phyloP scores from a whole-genome alignment of 768 basidiomycete species.

The Neoboletus magnificus region DNA sequence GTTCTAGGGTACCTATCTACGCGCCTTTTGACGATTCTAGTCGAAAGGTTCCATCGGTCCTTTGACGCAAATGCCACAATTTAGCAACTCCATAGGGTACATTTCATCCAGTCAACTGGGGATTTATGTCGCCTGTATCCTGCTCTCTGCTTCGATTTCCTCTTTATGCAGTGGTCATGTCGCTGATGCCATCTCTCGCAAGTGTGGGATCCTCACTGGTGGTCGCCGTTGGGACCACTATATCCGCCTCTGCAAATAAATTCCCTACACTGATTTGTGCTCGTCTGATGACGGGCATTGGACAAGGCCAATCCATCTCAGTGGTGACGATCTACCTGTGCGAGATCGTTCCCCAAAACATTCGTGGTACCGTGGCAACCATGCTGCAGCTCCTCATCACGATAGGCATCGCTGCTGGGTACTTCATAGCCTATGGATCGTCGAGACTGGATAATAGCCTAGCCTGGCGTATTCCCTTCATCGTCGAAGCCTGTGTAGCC shows the following conservation, averaged over 20 bases:
- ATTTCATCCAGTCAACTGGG: conserved; percentile 40
- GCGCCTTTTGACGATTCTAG: background rate
- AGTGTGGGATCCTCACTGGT: conserved; percentile 42
- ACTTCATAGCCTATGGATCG: conserved; percentile 25
- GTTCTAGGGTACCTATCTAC: background rate
- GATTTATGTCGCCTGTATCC: conserved; percentile 42
- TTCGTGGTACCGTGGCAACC: conserved; percentile 40
- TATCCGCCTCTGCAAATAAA: conserved; percentile 36
- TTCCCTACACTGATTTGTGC: conserved; percentile 42
- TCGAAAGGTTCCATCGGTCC: conserved; percentile 38
- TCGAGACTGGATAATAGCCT: conserved; percentile 21
- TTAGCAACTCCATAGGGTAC: conserved; percentile 35
- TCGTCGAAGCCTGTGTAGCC: conserved; percentile 24
- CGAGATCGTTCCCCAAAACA: conserved; percentile 41
- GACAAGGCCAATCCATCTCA: conserved; percentile 46
- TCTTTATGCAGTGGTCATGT: conserved; percentile 41
- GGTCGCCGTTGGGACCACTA: conserved; percentile 41
- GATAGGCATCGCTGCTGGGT: conserved; percentile 40
- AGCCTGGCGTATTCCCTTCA: conserved; percentile 30
- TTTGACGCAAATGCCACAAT: conserved; percentile 46
- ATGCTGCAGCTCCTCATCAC: conserved; percentile 43
- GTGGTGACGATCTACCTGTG: conserved; percentile 39
- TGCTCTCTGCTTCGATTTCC: conserved; percentile 40
- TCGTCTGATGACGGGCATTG: conserved; percentile 43
- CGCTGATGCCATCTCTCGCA: conserved; percentile 46